These are phyloP conservation scores for Fraxinus velutina DNA, from an alignment of 305 asterid species.

Conservation along the genomic window DNA sequence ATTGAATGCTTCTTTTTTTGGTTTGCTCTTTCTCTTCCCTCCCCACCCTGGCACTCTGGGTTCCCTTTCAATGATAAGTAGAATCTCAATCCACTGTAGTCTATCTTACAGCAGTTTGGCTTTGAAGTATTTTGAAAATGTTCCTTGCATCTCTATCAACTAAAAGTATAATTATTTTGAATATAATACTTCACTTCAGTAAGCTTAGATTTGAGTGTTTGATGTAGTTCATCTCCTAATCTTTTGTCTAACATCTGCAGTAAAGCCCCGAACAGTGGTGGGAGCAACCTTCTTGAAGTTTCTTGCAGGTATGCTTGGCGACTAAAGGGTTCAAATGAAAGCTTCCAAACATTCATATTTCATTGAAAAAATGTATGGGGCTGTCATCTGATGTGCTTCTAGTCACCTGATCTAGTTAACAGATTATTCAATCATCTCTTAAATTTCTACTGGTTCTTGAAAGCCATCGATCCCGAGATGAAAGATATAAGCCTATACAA, in stretches of 20 bases:
- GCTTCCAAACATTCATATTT: background rate
- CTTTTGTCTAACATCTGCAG: constrained; percentile 44
- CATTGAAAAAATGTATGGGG: background rate
- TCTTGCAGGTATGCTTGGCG: constrained; percentile 59
- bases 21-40: background rate
- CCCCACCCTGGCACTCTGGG: background rate
- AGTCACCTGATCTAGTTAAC: background rate
- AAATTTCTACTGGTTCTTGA: background rate
- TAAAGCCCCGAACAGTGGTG: constrained; percentile 75
- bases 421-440: background rate
- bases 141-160: background rate
- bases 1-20: background rate
- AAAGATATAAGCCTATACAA: background rate
- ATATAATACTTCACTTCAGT: background rate
- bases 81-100: background rate
- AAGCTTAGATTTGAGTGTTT: background rate
- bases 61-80: background rate
- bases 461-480: background rate
- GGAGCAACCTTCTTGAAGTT: constrained; percentile 96
- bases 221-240: constrained; percentile 24
- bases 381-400: constrained; percentile 6
- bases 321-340: constrained; percentile 9
- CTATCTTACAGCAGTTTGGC: background rate
- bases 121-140: background rate
- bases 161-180: background rate